These are phyloP conservation scores for Solanum hybrid DNA, from an alignment of 305 asterid species.

Conservation along the genomic window DNA sequence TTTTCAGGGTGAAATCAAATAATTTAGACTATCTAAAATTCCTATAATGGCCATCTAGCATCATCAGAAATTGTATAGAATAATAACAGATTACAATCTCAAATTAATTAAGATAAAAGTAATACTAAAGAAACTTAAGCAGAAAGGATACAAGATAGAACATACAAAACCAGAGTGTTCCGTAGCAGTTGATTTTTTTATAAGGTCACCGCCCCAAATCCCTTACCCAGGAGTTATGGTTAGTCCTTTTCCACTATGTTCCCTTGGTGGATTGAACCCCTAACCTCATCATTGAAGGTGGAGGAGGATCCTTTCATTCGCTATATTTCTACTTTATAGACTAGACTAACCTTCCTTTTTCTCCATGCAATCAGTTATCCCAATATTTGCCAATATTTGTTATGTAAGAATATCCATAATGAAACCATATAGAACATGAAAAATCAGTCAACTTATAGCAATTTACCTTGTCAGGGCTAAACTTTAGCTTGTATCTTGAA, in stretches of 20 bases:
- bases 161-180: not conserved
- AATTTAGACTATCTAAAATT: not conserved
- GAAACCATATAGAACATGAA: not conserved
- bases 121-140: not conserved
- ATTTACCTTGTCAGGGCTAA: constrained; percentile 85
- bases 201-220: not conserved
- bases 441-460: not conserved
- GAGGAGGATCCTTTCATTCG: not conserved
- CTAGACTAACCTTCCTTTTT: not conserved
- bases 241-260: not conserved
- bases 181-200: not conserved
- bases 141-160: not conserved
- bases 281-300: not conserved
- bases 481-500: constrained; percentile 74
- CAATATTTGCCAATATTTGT: not conserved
- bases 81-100: not conserved
- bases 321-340: not conserved
- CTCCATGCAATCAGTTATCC: not conserved
- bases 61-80: not conserved
- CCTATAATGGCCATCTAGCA: not conserved
- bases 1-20: not conserved
- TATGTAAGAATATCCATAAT: not conserved
- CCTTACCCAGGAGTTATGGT: not conserved
- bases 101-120: not conserved
- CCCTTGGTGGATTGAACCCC: not conserved